Percentiles rank a stretch among this genome's conserved stretches.
Evolutionary conservation across 2,329 filamentous ascomycete species (phyloP).

Genomic region (Verticillium nonalfalfae): DNA sequence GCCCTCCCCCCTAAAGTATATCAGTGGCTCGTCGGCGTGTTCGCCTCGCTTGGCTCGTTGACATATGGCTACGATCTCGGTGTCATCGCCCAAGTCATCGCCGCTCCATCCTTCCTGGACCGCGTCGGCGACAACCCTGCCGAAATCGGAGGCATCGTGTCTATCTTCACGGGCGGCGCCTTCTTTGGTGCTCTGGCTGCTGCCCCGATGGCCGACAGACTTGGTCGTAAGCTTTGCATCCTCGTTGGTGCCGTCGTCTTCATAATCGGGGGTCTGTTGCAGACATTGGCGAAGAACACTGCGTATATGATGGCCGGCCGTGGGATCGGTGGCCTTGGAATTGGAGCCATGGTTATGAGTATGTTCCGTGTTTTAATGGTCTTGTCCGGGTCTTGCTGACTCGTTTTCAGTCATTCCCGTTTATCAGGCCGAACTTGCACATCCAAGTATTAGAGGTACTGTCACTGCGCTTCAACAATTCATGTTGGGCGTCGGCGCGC

Average conservation of each 20-base stretch:
- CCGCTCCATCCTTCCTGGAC: constrained; percentile 34
- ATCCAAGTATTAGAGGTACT: constrained; percentile 70
- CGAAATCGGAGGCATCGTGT: constrained; percentile 20
- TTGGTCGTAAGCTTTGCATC: constrained; percentile 69
- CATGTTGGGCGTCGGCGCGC: constrained; percentile 71
- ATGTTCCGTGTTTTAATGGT: not conserved
- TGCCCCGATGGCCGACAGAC: constrained; percentile 54
- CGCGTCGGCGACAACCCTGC: constrained; percentile 25
- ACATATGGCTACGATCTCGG: constrained; percentile 51
- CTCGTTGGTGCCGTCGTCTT: constrained; percentile 66
- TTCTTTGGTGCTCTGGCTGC: constrained; percentile 63
- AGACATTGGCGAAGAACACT: constrained; percentile 57
- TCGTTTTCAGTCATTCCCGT: constrained; percentile 37
- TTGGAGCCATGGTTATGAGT: constrained; percentile 9
- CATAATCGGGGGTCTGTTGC: constrained; percentile 63
- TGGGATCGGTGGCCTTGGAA: constrained; percentile 57
- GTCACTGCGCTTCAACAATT: constrained; percentile 75
- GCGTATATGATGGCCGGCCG: constrained; percentile 65
- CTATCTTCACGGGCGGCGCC: constrained; percentile 71
- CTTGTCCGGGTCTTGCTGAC: constrained; percentile 31
- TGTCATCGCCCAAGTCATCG: constrained; percentile 45
- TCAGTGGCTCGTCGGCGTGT: constrained; percentile 45
- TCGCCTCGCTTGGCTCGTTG: constrained; percentile 49
- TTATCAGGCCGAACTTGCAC: constrained; percentile 74
- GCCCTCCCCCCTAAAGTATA: constrained; percentile 37